Conservation (phyloP, 805 yeast species). For the Schwanniomyces vanrijiae region DNA sequence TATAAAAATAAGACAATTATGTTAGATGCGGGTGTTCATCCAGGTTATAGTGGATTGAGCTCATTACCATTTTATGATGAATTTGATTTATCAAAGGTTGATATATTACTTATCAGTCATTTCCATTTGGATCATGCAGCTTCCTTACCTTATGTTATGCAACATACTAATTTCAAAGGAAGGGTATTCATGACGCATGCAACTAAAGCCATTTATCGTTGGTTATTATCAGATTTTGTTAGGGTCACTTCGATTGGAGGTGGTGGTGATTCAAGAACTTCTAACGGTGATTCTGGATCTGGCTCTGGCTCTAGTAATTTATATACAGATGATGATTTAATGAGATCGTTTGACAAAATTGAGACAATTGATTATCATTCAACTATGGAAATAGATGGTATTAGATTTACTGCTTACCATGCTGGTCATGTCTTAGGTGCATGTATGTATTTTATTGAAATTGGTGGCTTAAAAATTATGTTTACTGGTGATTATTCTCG, state of each 20-base stretch:
- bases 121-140: slow-evolving; percentile 99
- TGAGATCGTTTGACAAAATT: slow-evolving; percentile 81
- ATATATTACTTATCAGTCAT: slow-evolving; percentile 83
- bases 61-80: slow-evolving; percentile 96
- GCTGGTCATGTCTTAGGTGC: slow-evolving; percentile 99
- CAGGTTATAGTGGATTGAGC: slow-evolving; percentile 86
- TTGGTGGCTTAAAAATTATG: slow-evolving; percentile 83
- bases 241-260: slow-evolving; percentile 71
- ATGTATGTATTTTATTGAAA: slow-evolving; percentile 94
- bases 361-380: slow-evolving; percentile 96
- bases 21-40: slow-evolving; percentile 98
- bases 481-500: slow-evolving; percentile 98
- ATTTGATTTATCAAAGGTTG: slow-evolving; percentile 85
- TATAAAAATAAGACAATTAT: slow-evolving; percentile 93
- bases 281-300: slow-evolving; percentile 10
- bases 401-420: slow-evolving; percentile 94
- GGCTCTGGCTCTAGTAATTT: slow-evolving; percentile 45
- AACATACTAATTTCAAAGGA: slow-evolving; percentile 90
- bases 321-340: slow-evolving; percentile 88
- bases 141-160: slow-evolving; percentile 96
- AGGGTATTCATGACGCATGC: slow-evolving; percentile 99
- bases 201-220: slow-evolving; percentile 94
- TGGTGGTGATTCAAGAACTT: slow-evolving; percentile 39
- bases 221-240: slow-evolving; percentile 93
- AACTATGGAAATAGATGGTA: slow-evolving; percentile 91